phyloP scores from a whole-genome alignment of 495 filamentous ascomycete species.

The Penicillium pancosmium region DNA sequence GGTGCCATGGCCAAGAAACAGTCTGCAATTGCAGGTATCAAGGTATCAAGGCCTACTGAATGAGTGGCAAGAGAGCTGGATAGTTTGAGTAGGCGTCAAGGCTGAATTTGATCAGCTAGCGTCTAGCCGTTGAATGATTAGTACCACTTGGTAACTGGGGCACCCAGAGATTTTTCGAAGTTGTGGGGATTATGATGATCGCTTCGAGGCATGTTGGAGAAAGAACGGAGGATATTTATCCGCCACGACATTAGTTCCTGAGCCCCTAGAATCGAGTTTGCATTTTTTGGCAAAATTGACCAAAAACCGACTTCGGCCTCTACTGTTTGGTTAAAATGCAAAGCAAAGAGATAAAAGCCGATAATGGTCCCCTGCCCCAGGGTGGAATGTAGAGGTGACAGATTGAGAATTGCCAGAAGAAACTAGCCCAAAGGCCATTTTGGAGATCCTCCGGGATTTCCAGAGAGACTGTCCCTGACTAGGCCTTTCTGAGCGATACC shows the following conservation, averaged over 20 bases:
- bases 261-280: constrained; percentile 14
- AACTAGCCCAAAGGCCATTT: neutral
- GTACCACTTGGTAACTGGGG: constrained; percentile 3
- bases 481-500: neutral
- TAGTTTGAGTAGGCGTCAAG: neutral
- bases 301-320: neutral
- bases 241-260: neutral
- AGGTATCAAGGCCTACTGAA: neutral
- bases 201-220: constrained; percentile 5
- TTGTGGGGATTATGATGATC: neutral
- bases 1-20: constrained; percentile 11
- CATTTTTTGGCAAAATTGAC: constrained; percentile 15
- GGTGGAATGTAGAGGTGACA: neutral
- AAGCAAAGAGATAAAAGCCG: neutral
- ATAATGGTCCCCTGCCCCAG: neutral
- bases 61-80: neutral
- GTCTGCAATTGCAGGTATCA: neutral
- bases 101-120: neutral
- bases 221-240: neutral
- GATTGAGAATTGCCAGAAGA: neutral
- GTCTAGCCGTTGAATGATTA: neutral
- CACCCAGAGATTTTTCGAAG: neutral
- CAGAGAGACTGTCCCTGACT: neutral
- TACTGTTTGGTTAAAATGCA: neutral
- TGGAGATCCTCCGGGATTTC: neutral